These are phyloP conservation scores for Ophiostoma perfectum DNA, from an alignment of 2,329 filamentous ascomycete genomes.

Conservation along the genomic window DNA sequence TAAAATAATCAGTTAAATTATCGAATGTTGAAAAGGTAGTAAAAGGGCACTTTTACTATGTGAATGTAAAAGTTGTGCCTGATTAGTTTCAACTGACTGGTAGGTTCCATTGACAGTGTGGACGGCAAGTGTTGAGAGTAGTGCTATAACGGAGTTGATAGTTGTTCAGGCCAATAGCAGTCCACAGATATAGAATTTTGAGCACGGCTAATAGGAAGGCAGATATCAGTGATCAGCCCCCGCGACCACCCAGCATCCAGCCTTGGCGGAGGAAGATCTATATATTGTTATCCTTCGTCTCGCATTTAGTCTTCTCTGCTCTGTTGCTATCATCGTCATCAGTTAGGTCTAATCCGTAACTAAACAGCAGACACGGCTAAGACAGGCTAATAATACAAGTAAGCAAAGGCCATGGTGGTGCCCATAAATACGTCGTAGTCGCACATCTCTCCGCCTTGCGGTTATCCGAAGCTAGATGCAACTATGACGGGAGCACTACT, in stretches of 20 bases:
- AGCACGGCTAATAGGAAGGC: not conserved
- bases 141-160: not conserved
- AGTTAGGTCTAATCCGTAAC: too few species aligned
- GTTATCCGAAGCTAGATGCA: constrained; percentile 2
- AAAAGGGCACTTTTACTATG: too few species aligned
- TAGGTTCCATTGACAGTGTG: too few species aligned
- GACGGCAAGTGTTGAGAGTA: too few species aligned
- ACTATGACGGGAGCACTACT: constrained; percentile 2
- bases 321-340: too few species aligned
- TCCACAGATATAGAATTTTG: not conserved
- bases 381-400: not conserved
- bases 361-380: too few species aligned
- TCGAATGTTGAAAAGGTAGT: too few species aligned
- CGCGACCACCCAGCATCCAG: not conserved
- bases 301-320: too few species aligned
- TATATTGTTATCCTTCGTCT: too few species aligned
- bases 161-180: not conserved
- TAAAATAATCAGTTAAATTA: too few species aligned
- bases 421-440: not conserved
- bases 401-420: not conserved
- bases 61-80: too few species aligned
- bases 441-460: not conserved
- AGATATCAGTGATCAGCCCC: not conserved
- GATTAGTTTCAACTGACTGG: too few species aligned
- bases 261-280: not conserved